A percentile compares a stretch with the other conserved stretches of the same genome.
Conservation (phyloP, 306 rosid species). For the Cucurbita pepo region DNA sequence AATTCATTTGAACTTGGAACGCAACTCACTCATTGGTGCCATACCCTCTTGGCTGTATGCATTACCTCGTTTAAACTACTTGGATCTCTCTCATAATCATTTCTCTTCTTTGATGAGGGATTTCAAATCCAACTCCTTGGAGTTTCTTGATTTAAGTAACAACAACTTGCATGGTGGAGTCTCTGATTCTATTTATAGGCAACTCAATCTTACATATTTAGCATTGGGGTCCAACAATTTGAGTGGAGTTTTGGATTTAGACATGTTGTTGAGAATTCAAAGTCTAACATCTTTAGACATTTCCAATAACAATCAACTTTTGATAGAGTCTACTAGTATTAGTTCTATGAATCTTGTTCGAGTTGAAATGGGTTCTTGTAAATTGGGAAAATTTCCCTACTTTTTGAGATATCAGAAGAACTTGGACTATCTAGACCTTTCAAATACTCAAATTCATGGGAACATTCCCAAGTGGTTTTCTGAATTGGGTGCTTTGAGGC, state of each 20-base stretch:
- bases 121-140: background rate
- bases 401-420: background rate
- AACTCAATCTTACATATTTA: background rate
- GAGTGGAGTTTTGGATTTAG: background rate
- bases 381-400: conserved; percentile 7
- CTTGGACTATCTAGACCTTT: background rate
- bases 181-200: conserved; percentile 2
- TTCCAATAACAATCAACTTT: background rate
- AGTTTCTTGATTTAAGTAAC: background rate
- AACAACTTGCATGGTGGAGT: conserved; percentile 10
- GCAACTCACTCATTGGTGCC: background rate
- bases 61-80: background rate
- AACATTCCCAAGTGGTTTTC: conserved; percentile 12
- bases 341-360: background rate
- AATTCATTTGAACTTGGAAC: background rate
- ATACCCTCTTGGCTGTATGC: background rate
- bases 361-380: conserved; percentile 1
- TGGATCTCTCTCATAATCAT: background rate
- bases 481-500: background rate
- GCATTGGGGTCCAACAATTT: background rate
- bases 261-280: background rate
- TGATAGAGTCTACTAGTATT: background rate
- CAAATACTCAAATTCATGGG: conserved; percentile 6
- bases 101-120: background rate
- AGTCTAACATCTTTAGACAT: background rate